Base-by-base conservation (phyloP, 1,139 yeast genomes). In the Lodderomyces pseudojiufengensis region DNA sequence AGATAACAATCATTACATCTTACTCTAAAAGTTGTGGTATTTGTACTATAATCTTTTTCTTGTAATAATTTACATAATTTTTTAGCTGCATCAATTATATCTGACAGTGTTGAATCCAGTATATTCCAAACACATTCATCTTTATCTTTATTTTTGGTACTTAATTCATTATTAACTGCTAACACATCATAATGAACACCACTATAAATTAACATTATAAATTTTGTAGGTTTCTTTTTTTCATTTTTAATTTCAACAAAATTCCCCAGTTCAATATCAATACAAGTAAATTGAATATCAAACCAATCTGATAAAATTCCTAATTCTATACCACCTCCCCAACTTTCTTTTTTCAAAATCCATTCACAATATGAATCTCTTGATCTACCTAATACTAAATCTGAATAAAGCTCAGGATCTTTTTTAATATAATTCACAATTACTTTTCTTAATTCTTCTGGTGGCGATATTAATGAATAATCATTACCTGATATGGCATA, bases 321-420 rank as follows among this genome's bases (percentile, higher is more conserved):
- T 38, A 84, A 60, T 53, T 84, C 95, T 30, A 85, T 84, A 4
- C 88, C 94, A 6, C 95, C 95, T 13, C 95, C 95, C 95, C 95
- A 84, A 15, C 85, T 73, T 32, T 73, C 78, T 22, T 70, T 71
- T 42, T 71, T 63, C 31, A 54, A 46, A 21, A 84, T 84, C 94
- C 94, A 84, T 8, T 59, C 47, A 33, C 74, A 61, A 51, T 84
- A 85, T 6, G 73, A 71, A 0, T 55, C 51, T 3, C 69, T 60
- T 0, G 74, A 62, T 40, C 69, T 64, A 14, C 79, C 95, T 44
- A 84, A 60, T 2, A 83, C 72, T 0, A 77, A 81, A 32, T 76
- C 84, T 31, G 65, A 66, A 52, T 79, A 84, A 9, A 44, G 43
- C 3, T 48, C 52, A 0, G 76, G 73, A 42, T 82, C 65, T 2